These are phyloP conservation scores for Fusarium sp. DNA, from an alignment of 2,329 filamentous ascomycete genomes.

Conservation along the genomic window DNA sequence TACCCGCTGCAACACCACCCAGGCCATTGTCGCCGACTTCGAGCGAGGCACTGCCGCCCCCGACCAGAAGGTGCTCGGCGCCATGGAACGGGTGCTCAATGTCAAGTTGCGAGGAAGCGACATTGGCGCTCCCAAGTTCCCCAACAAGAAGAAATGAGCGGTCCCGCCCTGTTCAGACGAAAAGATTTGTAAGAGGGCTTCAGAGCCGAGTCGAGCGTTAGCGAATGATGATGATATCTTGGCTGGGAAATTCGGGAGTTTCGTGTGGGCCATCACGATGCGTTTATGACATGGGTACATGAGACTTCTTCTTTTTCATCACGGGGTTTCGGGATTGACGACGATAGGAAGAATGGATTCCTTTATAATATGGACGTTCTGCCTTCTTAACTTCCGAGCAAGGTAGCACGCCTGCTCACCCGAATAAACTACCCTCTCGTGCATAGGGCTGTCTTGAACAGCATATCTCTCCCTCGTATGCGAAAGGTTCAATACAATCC, in stretches of 20 bases:
- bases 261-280: conserved; percentile 46
- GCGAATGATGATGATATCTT: conserved; percentile 49
- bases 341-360: conserved; percentile 31
- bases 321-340: conserved; percentile 32
- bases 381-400: conserved; percentile 20
- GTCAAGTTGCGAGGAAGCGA: conserved; percentile 87
- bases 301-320: conserved; percentile 38
- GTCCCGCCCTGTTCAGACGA: conserved; percentile 1
- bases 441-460: neutral
- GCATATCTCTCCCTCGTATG: neutral
- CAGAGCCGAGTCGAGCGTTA: conserved; percentile 49
- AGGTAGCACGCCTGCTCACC: conserved; percentile 14
- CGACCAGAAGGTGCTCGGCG: conserved; percentile 83
- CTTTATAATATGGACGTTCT: conserved; percentile 22
- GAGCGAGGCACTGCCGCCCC: conserved; percentile 83
- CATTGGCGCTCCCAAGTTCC: conserved; percentile 87
- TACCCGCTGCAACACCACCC: conserved; percentile 89
- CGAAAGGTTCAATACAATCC: neutral
- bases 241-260: conserved; percentile 47
- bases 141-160: conserved; percentile 72
- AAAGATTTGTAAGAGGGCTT: conserved; percentile 44
- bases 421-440: conserved; percentile 30
- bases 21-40: conserved; percentile 83
- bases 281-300: conserved; percentile 47
- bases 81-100: conserved; percentile 88